phyloP scores from a whole-genome alignment of 257 asterid genomes.

The Petrea volubilis region DNA sequence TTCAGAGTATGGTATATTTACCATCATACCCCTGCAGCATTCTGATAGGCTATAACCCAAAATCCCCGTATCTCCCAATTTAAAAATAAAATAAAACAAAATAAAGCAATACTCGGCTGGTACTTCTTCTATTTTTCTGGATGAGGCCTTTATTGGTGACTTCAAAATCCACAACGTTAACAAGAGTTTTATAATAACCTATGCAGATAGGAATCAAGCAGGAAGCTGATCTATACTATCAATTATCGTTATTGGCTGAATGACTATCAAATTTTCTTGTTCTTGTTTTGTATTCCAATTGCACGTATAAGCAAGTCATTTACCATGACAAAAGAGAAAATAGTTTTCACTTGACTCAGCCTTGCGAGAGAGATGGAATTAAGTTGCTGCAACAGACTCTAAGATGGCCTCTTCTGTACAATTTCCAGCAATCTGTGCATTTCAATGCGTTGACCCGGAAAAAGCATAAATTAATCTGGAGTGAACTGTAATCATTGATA shows the following conservation, averaged over 20 bases:
- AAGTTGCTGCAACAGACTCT: constrained; percentile 22
- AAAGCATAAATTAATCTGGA: too few relatives aligned
- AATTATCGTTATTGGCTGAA: background rate
- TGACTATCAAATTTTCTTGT: background rate
- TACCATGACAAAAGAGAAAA: background rate
- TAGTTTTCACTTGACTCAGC: background rate
- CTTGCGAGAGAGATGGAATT: constrained; percentile 13
- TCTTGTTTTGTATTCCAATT: background rate
- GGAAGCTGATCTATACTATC: background rate
- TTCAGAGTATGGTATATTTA: constrained; percentile 16
- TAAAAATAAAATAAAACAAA: background rate
- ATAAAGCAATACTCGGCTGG: background rate
- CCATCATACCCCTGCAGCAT: constrained; percentile 34
- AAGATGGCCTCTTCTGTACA: constrained; percentile 16
- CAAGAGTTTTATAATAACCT: background rate
- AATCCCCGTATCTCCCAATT: background rate
- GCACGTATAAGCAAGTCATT: constrained; percentile 13
- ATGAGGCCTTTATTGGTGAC: background rate
- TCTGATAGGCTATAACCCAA: background rate
- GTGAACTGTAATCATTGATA: too few relatives aligned
- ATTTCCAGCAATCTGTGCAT: constrained; percentile 12
- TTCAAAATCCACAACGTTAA: background rate
- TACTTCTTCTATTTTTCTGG: background rate
- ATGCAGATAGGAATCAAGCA: constrained; percentile 3
- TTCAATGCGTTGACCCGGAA: constrained; percentile 33